Percentiles rank a stretch among this genome's conserved stretches.
phyloP scores from a whole-genome alignment of 371 early-diverging fungal genomes.

The Rhizopus delemar region DNA sequence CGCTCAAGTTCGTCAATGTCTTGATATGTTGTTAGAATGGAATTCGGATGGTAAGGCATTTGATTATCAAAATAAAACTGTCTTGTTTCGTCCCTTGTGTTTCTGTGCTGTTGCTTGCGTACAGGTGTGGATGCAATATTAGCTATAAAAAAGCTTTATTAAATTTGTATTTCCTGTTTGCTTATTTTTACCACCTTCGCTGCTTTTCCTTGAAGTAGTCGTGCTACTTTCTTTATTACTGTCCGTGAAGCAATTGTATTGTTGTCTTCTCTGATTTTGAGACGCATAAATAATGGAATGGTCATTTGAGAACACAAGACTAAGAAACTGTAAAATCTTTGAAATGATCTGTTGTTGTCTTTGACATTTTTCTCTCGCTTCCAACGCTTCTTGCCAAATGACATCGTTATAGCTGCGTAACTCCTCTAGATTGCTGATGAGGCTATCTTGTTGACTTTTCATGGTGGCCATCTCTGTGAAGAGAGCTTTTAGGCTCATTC shows the following conservation, averaged over 20 bases:
- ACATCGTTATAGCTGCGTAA: constrained; percentile 81
- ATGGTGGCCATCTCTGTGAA: constrained; percentile 78
- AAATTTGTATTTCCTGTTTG: no score
- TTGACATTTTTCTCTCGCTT: constrained; percentile 72
- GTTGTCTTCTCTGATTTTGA: neutral
- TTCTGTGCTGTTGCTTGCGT: neutral
- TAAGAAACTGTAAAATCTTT: constrained; percentile 81
- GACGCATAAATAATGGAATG: neutral
- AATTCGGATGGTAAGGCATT: no score
- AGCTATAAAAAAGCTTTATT: no score
- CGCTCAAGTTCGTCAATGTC: no score
- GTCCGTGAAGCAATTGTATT: no score
- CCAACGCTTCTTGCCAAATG: constrained; percentile 80
- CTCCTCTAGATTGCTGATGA: constrained; percentile 75
- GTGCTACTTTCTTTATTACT: no score
- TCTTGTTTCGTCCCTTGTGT: neutral
- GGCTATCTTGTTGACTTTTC: constrained; percentile 79
- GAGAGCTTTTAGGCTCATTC: constrained; percentile 48
- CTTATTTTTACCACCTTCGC: no score
- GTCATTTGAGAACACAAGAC: constrained; percentile 30
- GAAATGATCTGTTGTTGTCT: constrained; percentile 85
- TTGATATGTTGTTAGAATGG: no score
- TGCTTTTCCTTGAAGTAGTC: no score
- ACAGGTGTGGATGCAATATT: no score
- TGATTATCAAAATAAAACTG: neutral